These are phyloP conservation scores for Lipomyces sp. DNA, from an alignment of 805 yeast species.

Conservation along the genomic window DNA sequence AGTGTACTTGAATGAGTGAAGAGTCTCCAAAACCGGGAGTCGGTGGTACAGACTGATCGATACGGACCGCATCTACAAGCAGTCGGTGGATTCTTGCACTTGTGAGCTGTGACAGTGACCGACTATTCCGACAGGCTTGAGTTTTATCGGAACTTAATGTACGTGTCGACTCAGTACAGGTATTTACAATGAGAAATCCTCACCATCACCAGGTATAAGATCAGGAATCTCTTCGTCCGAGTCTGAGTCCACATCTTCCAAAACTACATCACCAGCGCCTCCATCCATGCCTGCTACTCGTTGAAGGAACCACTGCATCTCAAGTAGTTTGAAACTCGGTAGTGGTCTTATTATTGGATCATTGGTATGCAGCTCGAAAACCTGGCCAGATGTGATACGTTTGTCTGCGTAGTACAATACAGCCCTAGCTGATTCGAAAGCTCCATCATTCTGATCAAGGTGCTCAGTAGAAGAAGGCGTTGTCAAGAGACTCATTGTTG, in stretches of 20 bases:
- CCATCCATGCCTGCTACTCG: conserved; percentile 1
- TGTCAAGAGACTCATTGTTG: conserved; percentile 1
- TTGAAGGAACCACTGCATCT: conserved; percentile 2
- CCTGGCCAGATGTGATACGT: conserved; percentile 1
- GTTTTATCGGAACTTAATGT: no score
- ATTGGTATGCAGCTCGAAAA: neutral
- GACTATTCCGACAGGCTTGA: no score
- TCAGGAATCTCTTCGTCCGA: neutral
- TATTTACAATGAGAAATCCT: neutral
- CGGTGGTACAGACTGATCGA: no score
- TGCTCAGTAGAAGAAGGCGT: neutral
- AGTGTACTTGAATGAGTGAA: no score
- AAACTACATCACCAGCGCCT: neutral
- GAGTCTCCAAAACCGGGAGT: no score
- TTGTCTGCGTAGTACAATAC: neutral
- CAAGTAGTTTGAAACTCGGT: conserved; percentile 1
- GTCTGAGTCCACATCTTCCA: neutral
- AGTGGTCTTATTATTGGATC: neutral
- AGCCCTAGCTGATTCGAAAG: neutral
- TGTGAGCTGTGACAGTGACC: no score
- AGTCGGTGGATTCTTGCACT: no score
- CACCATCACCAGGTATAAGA: neutral
- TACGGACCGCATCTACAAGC: no score
- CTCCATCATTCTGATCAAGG: conserved; percentile 2
- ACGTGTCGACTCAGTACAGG: no score